phyloP scores from a whole-genome alignment of 768 basidiomycete species.

The Thelephora ganbajun region DNA sequence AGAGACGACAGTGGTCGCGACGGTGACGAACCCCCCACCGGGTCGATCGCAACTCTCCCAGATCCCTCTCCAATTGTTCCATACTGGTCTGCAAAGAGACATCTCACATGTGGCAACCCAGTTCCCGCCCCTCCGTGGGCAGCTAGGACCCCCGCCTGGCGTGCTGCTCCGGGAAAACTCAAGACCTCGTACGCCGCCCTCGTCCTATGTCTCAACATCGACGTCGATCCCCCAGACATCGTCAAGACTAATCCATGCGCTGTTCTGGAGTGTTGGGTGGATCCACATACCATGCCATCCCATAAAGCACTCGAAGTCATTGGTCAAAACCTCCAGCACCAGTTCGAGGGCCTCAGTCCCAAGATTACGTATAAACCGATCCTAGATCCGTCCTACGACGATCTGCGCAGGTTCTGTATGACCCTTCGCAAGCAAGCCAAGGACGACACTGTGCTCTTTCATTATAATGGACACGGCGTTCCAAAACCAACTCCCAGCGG shows the following conservation, averaged over 20 bases:
- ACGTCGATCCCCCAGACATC: slow-evolving; percentile 93
- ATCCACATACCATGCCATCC: slow-evolving; percentile 84
- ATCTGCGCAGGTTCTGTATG: slow-evolving; percentile 77
- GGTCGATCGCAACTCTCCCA: slow-evolving; percentile 17
- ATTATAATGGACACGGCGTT: slow-evolving; percentile 98
- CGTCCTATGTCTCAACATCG: slow-evolving; percentile 90
- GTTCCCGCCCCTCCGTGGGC: slow-evolving; percentile 55
- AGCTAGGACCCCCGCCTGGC: slow-evolving; percentile 62
- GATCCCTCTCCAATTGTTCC: slow-evolving; percentile 50
- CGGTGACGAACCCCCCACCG: slow-evolving; percentile 14
- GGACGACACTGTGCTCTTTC: slow-evolving; percentile 87
- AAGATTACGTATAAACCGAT: slow-evolving; percentile 93
- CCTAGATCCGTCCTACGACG: slow-evolving; percentile 90
- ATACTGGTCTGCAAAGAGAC: slow-evolving; percentile 81
- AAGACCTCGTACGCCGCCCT: slow-evolving; percentile 85
- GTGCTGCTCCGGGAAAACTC: slow-evolving; percentile 69
- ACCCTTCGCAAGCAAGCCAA: slow-evolving; percentile 78
- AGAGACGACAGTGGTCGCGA: slow-evolving; percentile 15
- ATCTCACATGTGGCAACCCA: slow-evolving; percentile 83
- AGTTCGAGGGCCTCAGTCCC: slow-evolving; percentile 90
- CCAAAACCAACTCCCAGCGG: slow-evolving; percentile 92
- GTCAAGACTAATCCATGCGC: slow-evolving; percentile 97
- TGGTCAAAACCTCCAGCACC: slow-evolving; percentile 83
- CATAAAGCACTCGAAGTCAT: slow-evolving; percentile 91
- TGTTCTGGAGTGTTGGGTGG: slow-evolving; percentile 92